Base-by-base conservation (phyloP, 306 rosid genomes). In the Cajanus cajan region DNA sequence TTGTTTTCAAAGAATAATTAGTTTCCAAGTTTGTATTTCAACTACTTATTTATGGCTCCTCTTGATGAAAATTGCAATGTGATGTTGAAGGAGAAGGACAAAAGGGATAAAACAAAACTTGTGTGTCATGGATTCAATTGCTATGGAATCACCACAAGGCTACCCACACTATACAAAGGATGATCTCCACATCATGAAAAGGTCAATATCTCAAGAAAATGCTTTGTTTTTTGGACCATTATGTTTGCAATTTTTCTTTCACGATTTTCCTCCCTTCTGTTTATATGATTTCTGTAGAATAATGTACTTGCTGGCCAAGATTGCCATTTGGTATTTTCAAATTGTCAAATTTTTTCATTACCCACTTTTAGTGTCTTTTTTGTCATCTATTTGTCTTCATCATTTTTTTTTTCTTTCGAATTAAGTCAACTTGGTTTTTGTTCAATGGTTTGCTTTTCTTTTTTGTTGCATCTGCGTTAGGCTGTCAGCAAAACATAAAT, bases 81-180 rank as follows among this genome's bases (percentile, higher is more conserved):
- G 55, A 73, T 31, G 84, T 51, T 85, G 78, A 78, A 52, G 77
- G 63, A 74, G 51, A 55, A 74, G 24, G 63, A 74, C 82, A 55
- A 69, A 41, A 71, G 74, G 70, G 83, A 47, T 11, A 16, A 8
- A 52, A 86, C 82, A 76, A 79, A 79, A 67, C 33, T 9, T 28
- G 11, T 70, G 47, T 24, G 51, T 70, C 65, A 66, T 34, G 51
- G 47, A 55, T 41, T 48, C 63, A 73, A 74, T 44, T 68, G 81
- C 74, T 34, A 73, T 68, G 44, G 76, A 82, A 80, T 55, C 80
- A 75, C 14, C 25, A 0, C 37, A 68, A 78, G 10, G 61, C 25
- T 51, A 51, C 37, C 8, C 63, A 39, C 79, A 10, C 58, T 11
- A 70, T 8, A 31, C 68, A 59, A 58, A 61, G 22, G 48, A 44